A percentile compares a stretch with the other conserved stretches of the same genome.
These are phyloP conservation scores for Rhodotorula taiwanensis DNA, from an alignment of 768 basidiomycete species.

Conservation along the genomic window DNA sequence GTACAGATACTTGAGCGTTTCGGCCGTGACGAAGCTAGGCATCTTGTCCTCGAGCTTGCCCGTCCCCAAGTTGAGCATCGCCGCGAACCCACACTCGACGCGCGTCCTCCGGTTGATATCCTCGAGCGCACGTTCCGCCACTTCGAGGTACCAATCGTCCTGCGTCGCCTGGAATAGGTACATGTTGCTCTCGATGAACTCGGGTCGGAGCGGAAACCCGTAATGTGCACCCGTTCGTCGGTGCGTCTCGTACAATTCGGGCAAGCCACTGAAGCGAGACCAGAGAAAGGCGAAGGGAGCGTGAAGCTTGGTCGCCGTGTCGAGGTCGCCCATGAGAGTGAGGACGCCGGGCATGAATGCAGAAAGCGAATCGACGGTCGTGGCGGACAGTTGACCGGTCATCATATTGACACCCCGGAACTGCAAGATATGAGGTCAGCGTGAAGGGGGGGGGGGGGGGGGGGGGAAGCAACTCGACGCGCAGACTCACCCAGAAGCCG, in stretches of 20 bases:
- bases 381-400: slow-evolving; percentile 64
- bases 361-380: slow-evolving; percentile 85
- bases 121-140: slow-evolving; percentile 73
- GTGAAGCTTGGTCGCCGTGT: slow-evolving; percentile 23
- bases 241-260: slow-evolving; percentile 84
- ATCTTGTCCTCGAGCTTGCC: slow-evolving; percentile 76
- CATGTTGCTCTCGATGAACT: slow-evolving; percentile 55
- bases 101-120: slow-evolving; percentile 69
- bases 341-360: slow-evolving; percentile 98
- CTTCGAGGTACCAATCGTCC: slow-evolving; percentile 85
- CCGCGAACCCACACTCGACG: slow-evolving; percentile 77
- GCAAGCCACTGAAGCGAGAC: slow-evolving; percentile 74
- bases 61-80: slow-evolving; percentile 65
- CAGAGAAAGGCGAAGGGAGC: slow-evolving; percentile 53
- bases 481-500: slow-evolving; percentile 71
- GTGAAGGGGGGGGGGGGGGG: slow-evolving; percentile 4
- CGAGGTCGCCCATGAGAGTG: slow-evolving; percentile 45
- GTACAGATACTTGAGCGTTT: slow-evolving; percentile 68
- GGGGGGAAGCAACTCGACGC: slow-evolving; percentile 4
- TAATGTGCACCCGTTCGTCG: slow-evolving; percentile 45
- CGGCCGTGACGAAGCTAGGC: slow-evolving; percentile 67
- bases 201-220: slow-evolving; percentile 45
- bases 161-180: slow-evolving; percentile 91
- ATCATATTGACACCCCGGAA: slow-evolving; percentile 78
- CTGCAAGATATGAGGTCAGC: slow-evolving; percentile 47